Conservation (phyloP, 1,284 basidiomycete species). For the Takashimella tepidaria region DNA sequence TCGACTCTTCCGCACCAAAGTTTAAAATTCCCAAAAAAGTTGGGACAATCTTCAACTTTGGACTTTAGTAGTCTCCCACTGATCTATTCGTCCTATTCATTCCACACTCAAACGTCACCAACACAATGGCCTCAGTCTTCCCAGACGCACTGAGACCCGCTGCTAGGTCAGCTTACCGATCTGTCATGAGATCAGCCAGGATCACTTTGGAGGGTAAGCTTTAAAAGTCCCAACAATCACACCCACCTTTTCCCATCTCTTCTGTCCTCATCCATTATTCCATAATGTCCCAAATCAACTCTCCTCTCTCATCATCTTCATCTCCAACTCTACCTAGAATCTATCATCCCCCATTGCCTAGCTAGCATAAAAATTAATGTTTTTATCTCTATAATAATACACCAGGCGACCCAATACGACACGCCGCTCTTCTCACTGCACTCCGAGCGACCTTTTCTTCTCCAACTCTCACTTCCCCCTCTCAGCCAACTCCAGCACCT, state of each 20-base stretch:
- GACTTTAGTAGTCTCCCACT: too few species aligned
- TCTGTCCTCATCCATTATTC: not conserved
- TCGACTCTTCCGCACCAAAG: too few species aligned
- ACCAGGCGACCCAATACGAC: constrained; percentile 34
- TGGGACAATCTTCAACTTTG: too few species aligned
- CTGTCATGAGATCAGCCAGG: constrained; percentile 37
- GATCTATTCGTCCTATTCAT: not conserved
- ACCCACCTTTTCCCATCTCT: not conserved
- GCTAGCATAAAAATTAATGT: too few species aligned
- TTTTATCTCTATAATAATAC: too few species aligned
- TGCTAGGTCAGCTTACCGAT: constrained; percentile 42
- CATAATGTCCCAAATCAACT: not conserved
- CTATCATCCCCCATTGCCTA: too few species aligned
- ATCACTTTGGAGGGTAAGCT: constrained; percentile 41
- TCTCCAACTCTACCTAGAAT: too few species aligned
- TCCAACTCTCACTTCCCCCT: constrained; percentile 35
- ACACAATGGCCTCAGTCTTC: constrained; percentile 15
- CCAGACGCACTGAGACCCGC: constrained; percentile 30
- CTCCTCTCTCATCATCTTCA: not conserved
- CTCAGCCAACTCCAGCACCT: constrained; percentile 5
- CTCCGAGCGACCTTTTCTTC: constrained; percentile 39
- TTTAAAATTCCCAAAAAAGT: too few species aligned
- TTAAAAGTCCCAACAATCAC: too few species aligned
- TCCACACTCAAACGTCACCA: too few species aligned
- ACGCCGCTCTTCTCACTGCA: constrained; percentile 26